Percentiles rank a stretch among this genome's conserved stretches.
These are phyloP conservation scores for Cutaneotrichosporon spelunceum DNA, from an alignment of 1,284 basidiomycete species.

Conservation along the genomic window DNA sequence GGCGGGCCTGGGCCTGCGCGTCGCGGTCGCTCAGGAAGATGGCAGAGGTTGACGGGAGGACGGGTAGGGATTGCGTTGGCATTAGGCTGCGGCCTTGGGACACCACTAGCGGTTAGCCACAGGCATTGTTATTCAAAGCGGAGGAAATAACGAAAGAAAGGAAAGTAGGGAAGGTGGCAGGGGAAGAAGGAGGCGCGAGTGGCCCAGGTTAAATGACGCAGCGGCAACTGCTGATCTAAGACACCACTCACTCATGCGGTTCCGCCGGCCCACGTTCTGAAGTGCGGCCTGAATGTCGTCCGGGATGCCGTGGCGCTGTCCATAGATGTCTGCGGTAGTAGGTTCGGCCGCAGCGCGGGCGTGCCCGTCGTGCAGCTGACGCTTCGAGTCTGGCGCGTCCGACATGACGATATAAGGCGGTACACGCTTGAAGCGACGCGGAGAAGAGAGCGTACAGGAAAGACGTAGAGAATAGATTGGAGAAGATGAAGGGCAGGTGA, in stretches of 20 bases:
- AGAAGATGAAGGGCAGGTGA: not conserved
- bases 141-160: not conserved
- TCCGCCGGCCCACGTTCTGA: conserved; percentile 36
- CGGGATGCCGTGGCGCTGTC: conserved; percentile 36
- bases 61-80: conserved; percentile 39
- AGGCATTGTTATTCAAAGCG: not conserved
- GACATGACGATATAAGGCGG: conserved; percentile 12
- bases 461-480: too few relatives aligned
- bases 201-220: not conserved
- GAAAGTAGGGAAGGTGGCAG: conserved; percentile 2
- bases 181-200: not conserved
- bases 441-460: not conserved
- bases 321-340: conserved; percentile 43
- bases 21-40: conserved; percentile 31
- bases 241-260: conserved; percentile 34
- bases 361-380: conserved; percentile 24
- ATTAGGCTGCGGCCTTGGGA: conserved; percentile 34
- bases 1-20: conserved; percentile 23
- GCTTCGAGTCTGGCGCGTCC: conserved; percentile 23
- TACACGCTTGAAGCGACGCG: too few relatives aligned
- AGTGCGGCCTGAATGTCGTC: conserved; percentile 33
- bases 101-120: conserved; percentile 17
- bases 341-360: conserved; percentile 13
- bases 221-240: not conserved
- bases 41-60: conserved; percentile 17